Percentiles rank a stretch among this genome's conserved stretches.
These are phyloP conservation scores for Sextonia rubra DNA, from an alignment of 164 flowering plant species.

Conservation along the genomic window DNA sequence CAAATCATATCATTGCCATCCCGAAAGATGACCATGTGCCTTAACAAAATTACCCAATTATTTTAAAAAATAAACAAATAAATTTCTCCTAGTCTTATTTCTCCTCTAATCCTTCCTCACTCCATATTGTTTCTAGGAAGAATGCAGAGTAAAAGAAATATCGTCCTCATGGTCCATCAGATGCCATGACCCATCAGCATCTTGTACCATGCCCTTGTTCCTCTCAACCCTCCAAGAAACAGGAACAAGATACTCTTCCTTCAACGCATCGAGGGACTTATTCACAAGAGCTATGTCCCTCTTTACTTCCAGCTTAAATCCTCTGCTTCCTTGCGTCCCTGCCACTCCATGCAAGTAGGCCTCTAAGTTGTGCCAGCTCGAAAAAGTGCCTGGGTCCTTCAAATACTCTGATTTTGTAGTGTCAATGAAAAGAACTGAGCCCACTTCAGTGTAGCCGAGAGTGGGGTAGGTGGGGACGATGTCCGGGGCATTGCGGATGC, in stretches of 20 bases:
- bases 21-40: too few species aligned
- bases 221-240: conserved; percentile 52
- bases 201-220: conserved; percentile 80
- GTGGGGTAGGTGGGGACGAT: conserved; percentile 73
- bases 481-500: conserved; percentile 47
- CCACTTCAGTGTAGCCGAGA: conserved; percentile 56
- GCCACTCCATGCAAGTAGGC: conserved; percentile 84
- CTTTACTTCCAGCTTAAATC: conserved; percentile 52
- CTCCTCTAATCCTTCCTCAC: too few species aligned
- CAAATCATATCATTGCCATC: too few species aligned
- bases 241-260: conserved; percentile 64
- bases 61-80: too few species aligned
- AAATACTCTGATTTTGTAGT: conserved; percentile 56
- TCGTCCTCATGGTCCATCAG: conserved; percentile 59
- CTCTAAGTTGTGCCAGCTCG: conserved; percentile 65
- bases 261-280: conserved; percentile 45
- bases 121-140: too few species aligned
- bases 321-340: conserved; percentile 60
- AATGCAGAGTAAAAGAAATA: background rate
- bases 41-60: too few species aligned
- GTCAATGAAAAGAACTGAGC: conserved; percentile 56
- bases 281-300: conserved; percentile 62
- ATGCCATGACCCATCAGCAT: conserved; percentile 64
- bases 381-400: conserved; percentile 47
- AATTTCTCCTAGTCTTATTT: too few species aligned